These are phyloP conservation scores for Globisporangium lucens DNA, from an alignment of 352 stramenopile genomes.

Conservation along the genomic window DNA sequence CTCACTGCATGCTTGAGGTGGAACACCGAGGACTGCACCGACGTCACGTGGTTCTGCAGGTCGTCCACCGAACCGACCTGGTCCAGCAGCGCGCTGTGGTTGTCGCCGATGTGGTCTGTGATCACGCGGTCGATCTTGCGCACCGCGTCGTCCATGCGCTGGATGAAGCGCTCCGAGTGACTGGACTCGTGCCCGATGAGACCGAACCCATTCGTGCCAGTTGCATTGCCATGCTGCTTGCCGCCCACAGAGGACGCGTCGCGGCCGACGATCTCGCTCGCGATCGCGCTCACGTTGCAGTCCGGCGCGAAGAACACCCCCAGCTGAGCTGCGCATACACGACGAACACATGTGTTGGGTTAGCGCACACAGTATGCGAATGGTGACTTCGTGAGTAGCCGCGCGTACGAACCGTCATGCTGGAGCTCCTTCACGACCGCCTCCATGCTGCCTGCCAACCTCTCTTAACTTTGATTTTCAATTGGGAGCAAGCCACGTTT, in stretches of 20 bases:
- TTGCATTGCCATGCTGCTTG: conserved; percentile 17
- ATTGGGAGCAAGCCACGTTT: not conserved
- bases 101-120: conserved; percentile 70
- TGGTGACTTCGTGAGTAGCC: not conserved
- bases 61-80: conserved; percentile 80
- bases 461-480: not conserved
- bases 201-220: conserved; percentile 13
- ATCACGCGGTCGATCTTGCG: conserved; percentile 75
- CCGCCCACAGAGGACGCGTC: conserved; percentile 44
- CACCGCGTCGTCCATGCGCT: conserved; percentile 62
- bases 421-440: conserved; percentile 65
- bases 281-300: conserved; percentile 76
- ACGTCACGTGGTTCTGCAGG: conserved; percentile 55
- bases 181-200: conserved; percentile 29
- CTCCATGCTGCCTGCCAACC: conserved; percentile 21
- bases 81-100: conserved; percentile 65
- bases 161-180: conserved; percentile 74
- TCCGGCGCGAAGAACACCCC: conserved; percentile 69
- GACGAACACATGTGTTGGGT: not conserved
- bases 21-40: conserved; percentile 53
- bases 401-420: conserved; percentile 48
- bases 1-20: conserved; percentile 65
- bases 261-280: conserved; percentile 66
- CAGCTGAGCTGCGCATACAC: conserved; percentile 47
- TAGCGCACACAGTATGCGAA: not conserved